phyloP scores from a whole-genome alignment of 306 rosid genomes.

The Elaeagnus macrophylla region DNA sequence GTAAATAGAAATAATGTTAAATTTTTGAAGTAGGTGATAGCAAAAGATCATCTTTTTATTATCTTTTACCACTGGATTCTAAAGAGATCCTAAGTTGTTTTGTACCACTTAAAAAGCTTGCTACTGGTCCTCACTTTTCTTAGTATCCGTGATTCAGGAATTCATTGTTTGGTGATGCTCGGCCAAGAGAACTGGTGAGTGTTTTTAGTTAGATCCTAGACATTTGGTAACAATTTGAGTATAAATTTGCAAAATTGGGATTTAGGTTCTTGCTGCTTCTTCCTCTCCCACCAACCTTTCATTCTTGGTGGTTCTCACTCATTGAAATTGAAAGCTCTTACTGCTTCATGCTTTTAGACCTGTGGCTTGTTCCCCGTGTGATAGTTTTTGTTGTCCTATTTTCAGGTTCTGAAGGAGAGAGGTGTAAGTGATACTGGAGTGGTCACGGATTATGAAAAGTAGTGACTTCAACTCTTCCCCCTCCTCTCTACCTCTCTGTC shows the following conservation, averaged over 20 bases:
- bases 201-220: background rate
- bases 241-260: background rate
- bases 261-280: background rate
- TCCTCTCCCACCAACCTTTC: background rate
- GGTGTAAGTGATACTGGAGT: conserved; percentile 57
- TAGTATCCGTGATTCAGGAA: conserved; percentile 44
- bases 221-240: background rate
- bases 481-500: background rate
- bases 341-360: background rate
- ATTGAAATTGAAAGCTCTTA: background rate
- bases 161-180: conserved; percentile 91
- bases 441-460: conserved; percentile 60
- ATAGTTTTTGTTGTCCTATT: conserved; percentile 17
- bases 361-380: conserved; percentile 14
- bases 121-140: conserved; percentile 12
- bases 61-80: no score
- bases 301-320: background rate
- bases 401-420: conserved; percentile 91
- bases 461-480: conserved; percentile 8
- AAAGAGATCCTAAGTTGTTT: background rate
- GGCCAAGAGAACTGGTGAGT: conserved; percentile 90
- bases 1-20: background rate
- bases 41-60: no score
- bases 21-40: background rate
- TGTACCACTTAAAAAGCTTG: background rate